phyloP scores from a whole-genome alignment of 1,139 yeast genomes.

The Wickerhamomyces sp. region DNA sequence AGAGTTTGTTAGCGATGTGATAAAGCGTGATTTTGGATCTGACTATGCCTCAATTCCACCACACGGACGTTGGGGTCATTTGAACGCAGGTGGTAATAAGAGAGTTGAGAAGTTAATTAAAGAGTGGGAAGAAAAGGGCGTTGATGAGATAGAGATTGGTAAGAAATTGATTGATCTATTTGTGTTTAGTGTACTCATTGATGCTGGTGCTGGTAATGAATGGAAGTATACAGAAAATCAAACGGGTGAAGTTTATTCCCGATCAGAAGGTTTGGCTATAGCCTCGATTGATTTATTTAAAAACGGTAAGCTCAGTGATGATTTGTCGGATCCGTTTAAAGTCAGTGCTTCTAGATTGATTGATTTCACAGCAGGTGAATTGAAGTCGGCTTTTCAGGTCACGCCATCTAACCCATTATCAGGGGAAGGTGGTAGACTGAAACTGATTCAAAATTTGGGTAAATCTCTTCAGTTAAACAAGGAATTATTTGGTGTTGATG shows the following conservation, averaged over 20 bases:
- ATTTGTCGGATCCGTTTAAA: constrained; percentile 29
- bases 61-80: constrained; percentile 62
- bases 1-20: constrained; percentile 36
- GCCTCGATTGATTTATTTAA: constrained; percentile 50
- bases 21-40: constrained; percentile 36
- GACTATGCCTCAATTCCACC: constrained; percentile 44
- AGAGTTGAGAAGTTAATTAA: constrained; percentile 39
- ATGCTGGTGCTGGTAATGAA: constrained; percentile 57
- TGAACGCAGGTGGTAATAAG: constrained; percentile 40
- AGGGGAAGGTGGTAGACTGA: constrained; percentile 47
- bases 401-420: constrained; percentile 38
- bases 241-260: constrained; percentile 26
- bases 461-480: constrained; percentile 32
- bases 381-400: constrained; percentile 40
- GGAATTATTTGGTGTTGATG: constrained; percentile 39
- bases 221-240: constrained; percentile 41
- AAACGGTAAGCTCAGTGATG: constrained; percentile 39
- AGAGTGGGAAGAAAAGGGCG: constrained; percentile 26
- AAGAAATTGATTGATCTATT: constrained; percentile 48
- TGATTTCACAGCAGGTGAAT: constrained; percentile 25
- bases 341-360: constrained; percentile 39
- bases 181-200: constrained; percentile 51
- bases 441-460: constrained; percentile 41
- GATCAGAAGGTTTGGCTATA: constrained; percentile 59
- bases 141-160: constrained; percentile 38